Evolutionary conservation across 805 yeast species (phyloP).

Genomic region (Candida xyloterini): DNA sequence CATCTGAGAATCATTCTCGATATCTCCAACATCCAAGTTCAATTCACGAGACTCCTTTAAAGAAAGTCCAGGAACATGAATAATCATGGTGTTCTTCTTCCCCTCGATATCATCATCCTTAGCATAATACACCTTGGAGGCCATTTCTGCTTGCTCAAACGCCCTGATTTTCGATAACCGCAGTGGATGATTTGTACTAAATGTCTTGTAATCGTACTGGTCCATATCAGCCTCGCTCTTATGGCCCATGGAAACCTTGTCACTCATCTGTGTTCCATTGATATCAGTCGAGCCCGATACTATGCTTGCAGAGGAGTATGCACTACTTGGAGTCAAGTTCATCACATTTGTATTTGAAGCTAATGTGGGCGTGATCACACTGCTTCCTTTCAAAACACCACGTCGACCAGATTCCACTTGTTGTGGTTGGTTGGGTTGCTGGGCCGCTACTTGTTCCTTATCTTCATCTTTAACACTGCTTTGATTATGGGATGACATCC

Average conservation of each 20-base stretch:
- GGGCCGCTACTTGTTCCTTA: conserved; percentile 16
- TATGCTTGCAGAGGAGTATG: conserved; percentile 22
- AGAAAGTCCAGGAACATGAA: conserved; percentile 17
- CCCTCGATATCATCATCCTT: conserved; percentile 22
- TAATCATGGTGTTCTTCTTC: conserved; percentile 5
- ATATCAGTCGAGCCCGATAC: conserved; percentile 19
- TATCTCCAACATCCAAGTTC: conserved; percentile 2
- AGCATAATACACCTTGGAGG: conserved; percentile 30
- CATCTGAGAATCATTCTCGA: conserved; percentile 5
- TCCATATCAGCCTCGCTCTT: conserved; percentile 25
- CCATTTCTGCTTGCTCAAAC: conserved; percentile 36
- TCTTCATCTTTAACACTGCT: conserved; percentile 14
- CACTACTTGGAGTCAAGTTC: conserved; percentile 23
- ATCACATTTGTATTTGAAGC: conserved; percentile 18
- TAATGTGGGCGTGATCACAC: conserved; percentile 25
- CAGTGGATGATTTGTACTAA: conserved; percentile 33
- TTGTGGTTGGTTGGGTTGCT: conserved; percentile 10
- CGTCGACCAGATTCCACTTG: conserved; percentile 8
- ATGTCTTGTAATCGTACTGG: conserved; percentile 36
- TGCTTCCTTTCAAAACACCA: conserved; percentile 18
- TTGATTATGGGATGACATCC: conserved; percentile 28
- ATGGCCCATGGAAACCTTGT: conserved; percentile 25
- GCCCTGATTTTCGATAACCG: conserved; percentile 35
- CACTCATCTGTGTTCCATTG: conserved; percentile 20
- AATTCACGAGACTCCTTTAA: conserved; percentile 13